Base-by-base conservation (phyloP, 2,329 filamentous ascomycete genomes). In the Furcasterigmium furcatum region DNA sequence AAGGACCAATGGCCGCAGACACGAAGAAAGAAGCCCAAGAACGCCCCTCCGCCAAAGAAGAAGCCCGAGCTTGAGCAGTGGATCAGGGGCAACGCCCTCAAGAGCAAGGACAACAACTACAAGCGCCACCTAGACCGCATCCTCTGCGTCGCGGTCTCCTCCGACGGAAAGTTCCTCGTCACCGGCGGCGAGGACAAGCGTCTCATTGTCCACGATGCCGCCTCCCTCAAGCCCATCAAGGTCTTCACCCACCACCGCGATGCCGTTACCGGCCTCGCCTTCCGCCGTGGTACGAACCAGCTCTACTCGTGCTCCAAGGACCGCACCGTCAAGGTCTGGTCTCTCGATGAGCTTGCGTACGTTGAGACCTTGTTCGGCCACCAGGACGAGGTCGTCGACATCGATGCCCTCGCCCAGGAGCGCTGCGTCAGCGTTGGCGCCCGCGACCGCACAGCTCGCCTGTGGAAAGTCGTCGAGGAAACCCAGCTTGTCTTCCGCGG, bases 401-500 rank as follows among this genome's bases (percentile, higher is more conserved):
- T 99, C 45, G 87, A 88, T 52, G 86, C 89, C 19, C 77, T 95
- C 51, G 84, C 86, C 2, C 84, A 91, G 55, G 94, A 97, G 65
- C 85, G 90, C 41, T 96, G 94, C 62, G 78, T 97, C 48, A 94
- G 86, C 50, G 94, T 96, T 16, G 94, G 94, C 45, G 87, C 90
- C 6, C 79, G 94, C 53, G 94, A 99, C 64, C 84, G 92, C 46
- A 96, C 91, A 3, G 94, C 92, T 32, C 79, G 94, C 47, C 70
- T 96, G 55, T 99, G 94, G 94, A 96, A 96, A 67, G 91, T 99
- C 2, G 83, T 89, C 5, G 94, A 99, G 58, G 92, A 99, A 70
- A 89, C 87, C 2, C 94, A 99, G 63, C 80, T 99, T 7, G 91
- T 97, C 2, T 99, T 97, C 67, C 85, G 92, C 40, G 92, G 91